Percentiles rank a stretch among this genome's conserved stretches.
Conservation (phyloP, 2,329 filamentous ascomycete species). For the Pseudocercospora cruenta region DNA sequence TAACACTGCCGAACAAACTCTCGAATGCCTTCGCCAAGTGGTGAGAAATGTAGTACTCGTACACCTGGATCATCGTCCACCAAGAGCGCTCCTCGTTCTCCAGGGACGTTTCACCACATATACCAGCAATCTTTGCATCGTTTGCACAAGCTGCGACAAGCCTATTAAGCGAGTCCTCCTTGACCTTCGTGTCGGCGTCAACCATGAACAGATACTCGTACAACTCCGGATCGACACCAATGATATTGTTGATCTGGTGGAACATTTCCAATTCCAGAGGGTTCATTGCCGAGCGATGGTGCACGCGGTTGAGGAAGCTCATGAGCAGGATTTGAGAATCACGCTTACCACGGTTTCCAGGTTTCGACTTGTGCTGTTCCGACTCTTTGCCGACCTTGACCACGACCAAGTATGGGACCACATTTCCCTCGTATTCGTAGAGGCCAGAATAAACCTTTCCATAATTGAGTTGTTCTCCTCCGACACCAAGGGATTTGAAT, state of each 20-base stretch:
- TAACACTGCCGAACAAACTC: constrained; percentile 95
- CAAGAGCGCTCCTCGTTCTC: constrained; percentile 94
- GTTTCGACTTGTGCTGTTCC: constrained; percentile 86
- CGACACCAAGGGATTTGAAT: constrained; percentile 88
- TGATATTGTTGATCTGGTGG: constrained; percentile 99
- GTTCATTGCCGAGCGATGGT: constrained; percentile 91
- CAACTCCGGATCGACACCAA: constrained; percentile 93
- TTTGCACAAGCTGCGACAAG: constrained; percentile 91
- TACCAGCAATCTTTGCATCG: constrained; percentile 93
- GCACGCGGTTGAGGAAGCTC: constrained; percentile 97
- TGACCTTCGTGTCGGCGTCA: constrained; percentile 93
- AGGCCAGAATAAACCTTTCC: constrained; percentile 98
- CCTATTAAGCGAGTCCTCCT: constrained; percentile 88
- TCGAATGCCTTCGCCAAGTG: constrained; percentile 96
- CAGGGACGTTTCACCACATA: constrained; percentile 94
- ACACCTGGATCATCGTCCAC: constrained; percentile 99
- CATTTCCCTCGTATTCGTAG: constrained; percentile 96
- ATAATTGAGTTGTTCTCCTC: constrained; percentile 93
- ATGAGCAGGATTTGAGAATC: constrained; percentile 95
- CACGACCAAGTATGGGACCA: constrained; percentile 92
- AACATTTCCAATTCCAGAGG: constrained; percentile 97
- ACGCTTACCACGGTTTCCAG: constrained; percentile 97
- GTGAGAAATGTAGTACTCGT: constrained; percentile 99
- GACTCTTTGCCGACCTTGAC: constrained; percentile 98
- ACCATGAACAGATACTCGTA: constrained; percentile 98